Base-by-base conservation (phyloP, 805 yeast genomes). In the Metschnikowia aberdeeniae region DNA sequence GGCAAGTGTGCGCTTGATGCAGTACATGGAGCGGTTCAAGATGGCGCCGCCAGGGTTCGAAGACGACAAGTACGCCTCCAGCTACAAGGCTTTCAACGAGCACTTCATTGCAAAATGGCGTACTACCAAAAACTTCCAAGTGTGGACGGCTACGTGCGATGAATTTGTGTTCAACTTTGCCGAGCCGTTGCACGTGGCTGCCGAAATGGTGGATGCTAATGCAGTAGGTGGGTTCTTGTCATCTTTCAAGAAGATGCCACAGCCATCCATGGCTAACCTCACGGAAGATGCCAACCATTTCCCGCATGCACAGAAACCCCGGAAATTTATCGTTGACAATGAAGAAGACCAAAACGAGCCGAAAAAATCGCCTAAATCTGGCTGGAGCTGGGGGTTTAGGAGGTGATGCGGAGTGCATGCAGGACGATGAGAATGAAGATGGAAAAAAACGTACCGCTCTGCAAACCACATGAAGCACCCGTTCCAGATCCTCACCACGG, bases 1-100 rank as follows among this genome's bases (percentile, higher is more conserved):
- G 20, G 73, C 95, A 0, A 75, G 86, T 22, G 81, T 78, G 19
- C 85, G 95, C 62, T 86, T 82, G 55, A 77, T 77, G 52, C 80
- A 75, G 40, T 88, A 83, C 56, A 54, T 77, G 9, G 67, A 64
- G 5, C 57, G 63, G 40, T 72, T 68, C 46, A 44, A 55, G 13
- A 62, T 54, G 40, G 59, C 58, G n/a, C 77, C 77, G 1, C 76
- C 77, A 0, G 77, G 77, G 0, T 72, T 72, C 39, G 55, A 53
- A 24, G 29, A 37, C 1, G 44, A 52, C 27, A 49, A 46, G 8
- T 41, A 44, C 6, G 45, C 63, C 24, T 74, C 74, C 5, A 61
- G 64, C 39, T 43, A 63, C 24, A 36, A 51, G 14, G 50, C 58
- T n/a, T 72, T 71, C 54, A 62, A 63, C 44, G 40, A 45, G 6